Conservation (phyloP, 1,284 basidiomycete species). For the Xanthoconium separans region DNA sequence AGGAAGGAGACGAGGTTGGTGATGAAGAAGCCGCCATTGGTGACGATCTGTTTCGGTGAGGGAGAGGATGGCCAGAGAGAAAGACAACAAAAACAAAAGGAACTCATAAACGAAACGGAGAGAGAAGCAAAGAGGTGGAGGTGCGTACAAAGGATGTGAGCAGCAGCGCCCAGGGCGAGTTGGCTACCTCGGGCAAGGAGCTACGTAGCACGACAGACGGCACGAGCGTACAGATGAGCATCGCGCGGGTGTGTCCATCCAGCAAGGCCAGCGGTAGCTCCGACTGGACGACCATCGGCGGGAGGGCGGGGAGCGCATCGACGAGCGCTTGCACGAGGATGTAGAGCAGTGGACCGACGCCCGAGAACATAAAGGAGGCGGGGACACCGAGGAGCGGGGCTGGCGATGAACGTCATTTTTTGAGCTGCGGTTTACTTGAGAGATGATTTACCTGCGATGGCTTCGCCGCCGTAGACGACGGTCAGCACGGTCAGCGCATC, state of each 20-base stretch:
- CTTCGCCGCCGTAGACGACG: conserved; percentile 75
- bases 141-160: conserved; percentile 60
- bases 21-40: conserved; percentile 75
- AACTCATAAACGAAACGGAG: background rate
- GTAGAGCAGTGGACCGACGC: conserved; percentile 56
- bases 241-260: conserved; percentile 68
- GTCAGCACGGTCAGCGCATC: conserved; percentile 56
- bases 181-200: conserved; percentile 45
- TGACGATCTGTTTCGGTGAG: conserved; percentile 45
- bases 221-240: conserved; percentile 69
- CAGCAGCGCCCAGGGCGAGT: conserved; percentile 71
- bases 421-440: background rate
- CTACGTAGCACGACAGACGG: conserved; percentile 61
- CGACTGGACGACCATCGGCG: conserved; percentile 45
- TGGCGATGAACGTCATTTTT: conserved; percentile 24
- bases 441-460: conserved; percentile 48
- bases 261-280: conserved; percentile 65
- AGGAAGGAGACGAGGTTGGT: conserved; percentile 68
- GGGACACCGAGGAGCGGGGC: conserved; percentile 62
- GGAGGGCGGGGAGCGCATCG: conserved; percentile 55
- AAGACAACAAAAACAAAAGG: no score
- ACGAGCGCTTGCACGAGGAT: conserved; percentile 53
- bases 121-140: background rate
- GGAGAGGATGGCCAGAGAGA: background rate
- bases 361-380: conserved; percentile 71